Evolutionary conservation across 2,329 filamentous ascomycete species (phyloP).

Genomic region (Lecanicillium sp.): DNA sequence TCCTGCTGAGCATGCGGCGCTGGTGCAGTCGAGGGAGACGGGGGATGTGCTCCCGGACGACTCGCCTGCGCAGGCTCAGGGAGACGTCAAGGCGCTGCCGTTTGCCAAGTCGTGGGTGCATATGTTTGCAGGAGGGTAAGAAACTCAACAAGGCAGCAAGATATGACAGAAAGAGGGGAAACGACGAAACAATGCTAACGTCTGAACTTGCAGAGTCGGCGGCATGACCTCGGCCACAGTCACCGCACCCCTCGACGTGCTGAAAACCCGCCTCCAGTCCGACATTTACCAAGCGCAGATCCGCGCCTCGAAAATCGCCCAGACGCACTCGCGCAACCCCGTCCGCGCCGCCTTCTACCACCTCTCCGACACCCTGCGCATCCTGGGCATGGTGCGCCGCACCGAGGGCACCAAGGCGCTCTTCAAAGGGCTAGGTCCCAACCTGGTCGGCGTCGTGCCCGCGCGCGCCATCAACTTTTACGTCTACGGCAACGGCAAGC

Average conservation of each 20-base stretch:
- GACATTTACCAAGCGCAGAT: slow-evolving; percentile 90
- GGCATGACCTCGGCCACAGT: slow-evolving; percentile 88
- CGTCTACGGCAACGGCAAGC: slow-evolving; percentile 87
- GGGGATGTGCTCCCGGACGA: slow-evolving; percentile 46
- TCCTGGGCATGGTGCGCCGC: slow-evolving; percentile 71
- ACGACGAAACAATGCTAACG: slow-evolving; percentile 10
- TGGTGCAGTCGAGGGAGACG: slow-evolving; percentile 54
- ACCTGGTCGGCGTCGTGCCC: slow-evolving; percentile 81
- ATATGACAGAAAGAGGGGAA: slow-evolving; percentile 1
- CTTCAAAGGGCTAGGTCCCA: slow-evolving; percentile 90
- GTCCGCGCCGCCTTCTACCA: slow-evolving; percentile 63
- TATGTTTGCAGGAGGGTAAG: slow-evolving; percentile 83
- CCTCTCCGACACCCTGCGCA: slow-evolving; percentile 78
- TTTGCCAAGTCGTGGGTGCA: slow-evolving; percentile 82
- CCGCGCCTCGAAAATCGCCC: slow-evolving; percentile 53
- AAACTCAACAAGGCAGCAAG: slow-evolving; percentile 14
- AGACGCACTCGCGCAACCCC: slow-evolving; percentile 51
- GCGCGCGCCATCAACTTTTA: slow-evolving; percentile 91
- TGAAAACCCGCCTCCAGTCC: slow-evolving; percentile 88
- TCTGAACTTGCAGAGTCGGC: slow-evolving; percentile 54
- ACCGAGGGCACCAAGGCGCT: slow-evolving; percentile 78
- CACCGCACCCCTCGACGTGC: slow-evolving; percentile 88
- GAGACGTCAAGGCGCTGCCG: slow-evolving; percentile 33
- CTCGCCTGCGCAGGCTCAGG: slow-evolving; percentile 15
- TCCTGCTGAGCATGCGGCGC: slow-evolving; percentile 27